Conservation (phyloP, 768 basidiomycete species). For the Mycena belliarum region DNA sequence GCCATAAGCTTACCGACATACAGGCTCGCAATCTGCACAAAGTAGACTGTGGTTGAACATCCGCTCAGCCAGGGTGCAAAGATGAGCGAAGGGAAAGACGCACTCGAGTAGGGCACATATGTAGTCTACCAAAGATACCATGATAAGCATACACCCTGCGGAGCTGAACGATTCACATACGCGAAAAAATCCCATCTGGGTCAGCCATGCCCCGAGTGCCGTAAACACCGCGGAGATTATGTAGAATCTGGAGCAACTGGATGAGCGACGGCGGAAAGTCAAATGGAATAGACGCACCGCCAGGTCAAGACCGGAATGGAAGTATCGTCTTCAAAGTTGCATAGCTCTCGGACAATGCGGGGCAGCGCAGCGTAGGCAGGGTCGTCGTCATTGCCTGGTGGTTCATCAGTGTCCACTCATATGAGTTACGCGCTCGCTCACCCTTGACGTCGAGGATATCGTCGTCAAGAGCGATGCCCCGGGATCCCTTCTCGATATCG, state of each 20-base stretch:
- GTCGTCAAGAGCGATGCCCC: constrained; percentile 4
- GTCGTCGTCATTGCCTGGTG: constrained; percentile 25
- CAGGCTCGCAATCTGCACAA: constrained; percentile 22
- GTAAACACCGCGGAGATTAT: constrained; percentile 24
- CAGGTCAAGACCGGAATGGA: constrained; percentile 27
- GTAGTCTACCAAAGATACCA: too few species aligned
- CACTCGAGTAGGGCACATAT: constrained; percentile 29
- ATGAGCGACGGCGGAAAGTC: neutral
- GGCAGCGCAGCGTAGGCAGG: constrained; percentile 25
- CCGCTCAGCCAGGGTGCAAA: neutral
- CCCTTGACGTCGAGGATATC: constrained; percentile 20
- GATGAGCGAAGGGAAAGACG: neutral
- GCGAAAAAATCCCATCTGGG: constrained; percentile 28
- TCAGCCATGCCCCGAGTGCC: constrained; percentile 29
- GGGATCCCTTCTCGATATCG: constrained; percentile 13
- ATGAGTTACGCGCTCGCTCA: neutral
- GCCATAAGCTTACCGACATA: constrained; percentile 26
- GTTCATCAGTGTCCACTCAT: too few species aligned
- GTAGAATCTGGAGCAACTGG: constrained; percentile 20
- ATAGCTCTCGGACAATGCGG: constrained; percentile 26
- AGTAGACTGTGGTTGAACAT: constrained; percentile 11
- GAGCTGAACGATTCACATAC: constrained; percentile 6
- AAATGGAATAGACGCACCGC: constrained; percentile 17
- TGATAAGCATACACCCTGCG: too few species aligned
- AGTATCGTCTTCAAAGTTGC: constrained; percentile 26